Evolutionary conservation across 352 stramenopile genomes (phyloP).

Genomic region (Thraustochytrium aureum): DNA sequence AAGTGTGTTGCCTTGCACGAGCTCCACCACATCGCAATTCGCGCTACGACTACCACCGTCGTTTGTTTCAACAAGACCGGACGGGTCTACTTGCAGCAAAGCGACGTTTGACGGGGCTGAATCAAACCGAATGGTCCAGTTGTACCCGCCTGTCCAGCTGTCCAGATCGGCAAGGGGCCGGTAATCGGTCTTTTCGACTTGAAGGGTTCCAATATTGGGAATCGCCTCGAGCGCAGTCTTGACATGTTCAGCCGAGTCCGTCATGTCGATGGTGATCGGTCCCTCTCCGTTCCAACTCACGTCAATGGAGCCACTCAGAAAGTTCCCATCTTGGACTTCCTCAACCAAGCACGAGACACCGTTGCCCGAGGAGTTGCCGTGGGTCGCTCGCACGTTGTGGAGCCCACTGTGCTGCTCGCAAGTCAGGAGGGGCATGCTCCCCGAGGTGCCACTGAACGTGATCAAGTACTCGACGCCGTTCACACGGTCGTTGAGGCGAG

Average conservation of each 20-base stretch:
- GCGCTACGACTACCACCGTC: neutral
- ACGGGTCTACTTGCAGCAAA: neutral
- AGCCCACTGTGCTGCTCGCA: neutral
- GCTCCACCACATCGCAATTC: neutral
- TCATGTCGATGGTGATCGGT: neutral
- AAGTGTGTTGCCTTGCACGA: slow-evolving; percentile 20
- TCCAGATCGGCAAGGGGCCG: neutral
- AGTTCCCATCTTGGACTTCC: slow-evolving; percentile 22
- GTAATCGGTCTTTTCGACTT: slow-evolving; percentile 2
- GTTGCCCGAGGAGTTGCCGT: slow-evolving; percentile 12
- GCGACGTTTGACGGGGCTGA: neutral
- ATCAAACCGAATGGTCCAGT: slow-evolving; percentile 46
- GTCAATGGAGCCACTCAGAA: slow-evolving; percentile 40
- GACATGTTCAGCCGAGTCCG: neutral
- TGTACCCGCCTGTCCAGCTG: slow-evolving; percentile 52
- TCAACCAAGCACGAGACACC: neutral
- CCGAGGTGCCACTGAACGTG: slow-evolving; percentile 37
- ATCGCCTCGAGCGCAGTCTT: neutral
- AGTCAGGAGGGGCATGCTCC: slow-evolving; percentile 11
- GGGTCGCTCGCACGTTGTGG: neutral
- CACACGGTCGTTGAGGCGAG: slow-evolving; percentile 15
- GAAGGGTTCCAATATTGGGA: slow-evolving; percentile 1
- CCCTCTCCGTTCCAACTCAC: neutral
- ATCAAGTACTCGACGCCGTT: slow-evolving; percentile 31
- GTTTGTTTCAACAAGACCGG: neutral